These are phyloP conservation scores for Fusarium scirpi DNA, from an alignment of 2,329 filamentous ascomycete genomes.

Conservation along the genomic window DNA sequence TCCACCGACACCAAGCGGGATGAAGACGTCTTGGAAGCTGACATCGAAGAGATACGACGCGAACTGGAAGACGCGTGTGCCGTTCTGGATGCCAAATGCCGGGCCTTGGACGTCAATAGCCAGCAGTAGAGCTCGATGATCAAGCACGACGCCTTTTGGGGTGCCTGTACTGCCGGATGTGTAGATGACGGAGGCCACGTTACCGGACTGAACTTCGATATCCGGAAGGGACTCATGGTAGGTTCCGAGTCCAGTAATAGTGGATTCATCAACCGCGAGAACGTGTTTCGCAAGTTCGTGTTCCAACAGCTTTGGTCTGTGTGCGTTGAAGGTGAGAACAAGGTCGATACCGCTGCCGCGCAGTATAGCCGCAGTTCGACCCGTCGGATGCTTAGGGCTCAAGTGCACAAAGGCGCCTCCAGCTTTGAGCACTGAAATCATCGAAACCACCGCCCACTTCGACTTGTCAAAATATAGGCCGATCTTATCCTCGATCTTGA, in stretches of 20 bases:
- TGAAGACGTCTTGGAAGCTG: constrained; percentile 12
- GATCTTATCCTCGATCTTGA: constrained; percentile 15
- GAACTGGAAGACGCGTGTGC: constrained; percentile 13
- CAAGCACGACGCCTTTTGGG: neutral
- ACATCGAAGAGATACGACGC: constrained; percentile 13
- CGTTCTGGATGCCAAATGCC: constrained; percentile 13
- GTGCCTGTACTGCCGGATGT: constrained; percentile 1
- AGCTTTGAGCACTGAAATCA: constrained; percentile 14
- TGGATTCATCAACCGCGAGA: constrained; percentile 14
- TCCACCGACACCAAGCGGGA: constrained; percentile 13
- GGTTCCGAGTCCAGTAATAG: constrained; percentile 2
- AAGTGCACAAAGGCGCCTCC: constrained; percentile 12
- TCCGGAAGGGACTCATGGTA: constrained; percentile 7
- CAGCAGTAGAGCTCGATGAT: constrained; percentile 9
- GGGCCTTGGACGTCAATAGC: constrained; percentile 12
- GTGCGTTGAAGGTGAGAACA: constrained; percentile 2
- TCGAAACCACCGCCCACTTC: constrained; percentile 11
- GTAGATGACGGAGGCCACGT: constrained; percentile 12
- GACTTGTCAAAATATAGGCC: constrained; percentile 14
- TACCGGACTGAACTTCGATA: constrained; percentile 11
- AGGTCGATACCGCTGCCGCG: constrained; percentile 9
- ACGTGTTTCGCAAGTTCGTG: constrained; percentile 8
- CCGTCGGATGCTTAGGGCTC: constrained; percentile 8
- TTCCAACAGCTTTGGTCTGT: constrained; percentile 10
- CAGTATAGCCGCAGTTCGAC: constrained; percentile 12